phyloP scores from a whole-genome alignment of 805 yeast species.

The Kuraishia capsulata region DNA sequence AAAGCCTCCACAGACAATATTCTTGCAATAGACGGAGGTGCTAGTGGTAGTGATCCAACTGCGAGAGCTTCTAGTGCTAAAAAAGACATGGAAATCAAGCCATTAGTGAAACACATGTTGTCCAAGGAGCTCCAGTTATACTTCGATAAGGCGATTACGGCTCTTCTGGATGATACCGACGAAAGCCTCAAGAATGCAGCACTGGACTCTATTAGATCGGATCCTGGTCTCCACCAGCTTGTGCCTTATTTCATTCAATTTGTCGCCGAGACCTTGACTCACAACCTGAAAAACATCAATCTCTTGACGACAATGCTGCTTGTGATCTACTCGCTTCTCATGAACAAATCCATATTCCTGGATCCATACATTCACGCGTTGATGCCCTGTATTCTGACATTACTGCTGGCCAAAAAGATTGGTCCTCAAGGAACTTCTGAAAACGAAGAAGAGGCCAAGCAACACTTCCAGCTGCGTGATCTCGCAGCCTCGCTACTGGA shows the following conservation, averaged over 20 bases:
- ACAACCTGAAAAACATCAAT: constrained; percentile 66
- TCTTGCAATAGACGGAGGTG: constrained; percentile 44
- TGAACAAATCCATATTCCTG: constrained; percentile 76
- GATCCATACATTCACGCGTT: constrained; percentile 95
- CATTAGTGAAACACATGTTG: constrained; percentile 88
- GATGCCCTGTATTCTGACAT: constrained; percentile 92
- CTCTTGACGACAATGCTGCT: constrained; percentile 79
- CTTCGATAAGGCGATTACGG: constrained; percentile 83
- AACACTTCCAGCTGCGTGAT: constrained; percentile 63
- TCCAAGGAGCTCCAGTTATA: constrained; percentile 91
- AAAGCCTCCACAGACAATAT: constrained; percentile 75
- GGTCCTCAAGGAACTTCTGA: constrained; percentile 33
- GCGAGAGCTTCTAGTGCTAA: constrained; percentile 19
- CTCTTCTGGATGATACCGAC: constrained; percentile 47
- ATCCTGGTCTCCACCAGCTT: constrained; percentile 93
- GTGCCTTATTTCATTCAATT: constrained; percentile 96
- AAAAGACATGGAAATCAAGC: constrained; percentile 61
- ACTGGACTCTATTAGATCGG: constrained; percentile 72
- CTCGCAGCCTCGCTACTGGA: constrained; percentile 78
- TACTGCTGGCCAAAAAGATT: constrained; percentile 80
- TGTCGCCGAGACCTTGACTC: constrained; percentile 90
- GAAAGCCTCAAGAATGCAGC: constrained; percentile 70
- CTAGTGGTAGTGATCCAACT: constrained; percentile 31
- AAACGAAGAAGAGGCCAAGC: constrained; percentile 10
- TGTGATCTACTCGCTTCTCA: constrained; percentile 74